Percentiles rank a stretch among this genome's conserved stretches.
These are phyloP conservation scores for Aspergillus hancockii DNA, from an alignment of 495 filamentous ascomycete species.

Conservation along the genomic window DNA sequence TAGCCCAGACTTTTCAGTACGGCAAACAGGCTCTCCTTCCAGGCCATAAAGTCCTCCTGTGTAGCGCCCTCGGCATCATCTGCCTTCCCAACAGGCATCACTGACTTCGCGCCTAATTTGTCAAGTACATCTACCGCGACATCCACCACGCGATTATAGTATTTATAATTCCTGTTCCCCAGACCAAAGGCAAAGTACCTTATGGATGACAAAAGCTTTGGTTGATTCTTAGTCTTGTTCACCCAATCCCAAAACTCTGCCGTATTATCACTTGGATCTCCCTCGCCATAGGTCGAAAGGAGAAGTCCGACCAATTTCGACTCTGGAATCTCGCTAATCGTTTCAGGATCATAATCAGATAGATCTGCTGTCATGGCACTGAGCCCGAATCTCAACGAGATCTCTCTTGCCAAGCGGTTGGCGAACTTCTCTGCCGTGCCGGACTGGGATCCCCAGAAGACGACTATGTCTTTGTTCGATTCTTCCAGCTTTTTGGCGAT, in stretches of 20 bases:
- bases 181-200: constrained; percentile 48
- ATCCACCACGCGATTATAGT: constrained; percentile 51
- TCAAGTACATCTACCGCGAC: constrained; percentile 38
- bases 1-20: constrained; percentile 40
- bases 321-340: constrained; percentile 37
- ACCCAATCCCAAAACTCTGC: constrained; percentile 49
- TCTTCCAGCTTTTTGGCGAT: constrained; percentile 38
- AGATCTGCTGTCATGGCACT: constrained; percentile 47
- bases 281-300: constrained; percentile 56
- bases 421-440: constrained; percentile 56
- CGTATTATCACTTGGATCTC: constrained; percentile 56
- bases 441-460: constrained; percentile 59
- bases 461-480: constrained; percentile 40
- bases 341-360: constrained; percentile 49
- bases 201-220: constrained; percentile 33
- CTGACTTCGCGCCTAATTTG: constrained; percentile 35
- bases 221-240: constrained; percentile 24
- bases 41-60: constrained; percentile 52
- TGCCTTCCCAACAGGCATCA: constrained; percentile 41
- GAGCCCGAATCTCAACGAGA: constrained; percentile 43
- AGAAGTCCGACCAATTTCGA: constrained; percentile 51
- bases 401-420: constrained; percentile 46
- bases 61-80: constrained; percentile 51
- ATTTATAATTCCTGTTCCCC: constrained; percentile 54
- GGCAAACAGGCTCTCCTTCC: constrained; percentile 47